Evolutionary conservation across 2,329 filamentous ascomycete species (phyloP), one percentile per base, ranked within the genome.

Genomic region (Cladobotryum mycophilum): DNA sequence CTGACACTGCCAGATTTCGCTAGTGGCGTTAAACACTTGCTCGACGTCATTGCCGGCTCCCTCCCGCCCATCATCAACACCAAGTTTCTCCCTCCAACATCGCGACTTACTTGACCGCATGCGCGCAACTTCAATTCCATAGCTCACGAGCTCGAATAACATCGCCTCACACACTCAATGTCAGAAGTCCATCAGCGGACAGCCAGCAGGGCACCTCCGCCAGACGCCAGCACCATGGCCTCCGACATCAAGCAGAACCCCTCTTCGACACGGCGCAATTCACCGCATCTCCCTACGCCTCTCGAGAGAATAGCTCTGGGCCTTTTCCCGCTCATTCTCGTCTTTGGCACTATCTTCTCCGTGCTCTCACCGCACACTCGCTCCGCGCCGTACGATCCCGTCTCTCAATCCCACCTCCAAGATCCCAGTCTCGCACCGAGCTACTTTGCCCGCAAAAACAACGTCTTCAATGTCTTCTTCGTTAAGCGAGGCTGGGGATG

Each of bases 401-500:
- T 70, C 38, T 68, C 77, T 20, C 86, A 90, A 63, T 79, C 85
- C 12, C 85, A 88, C 68, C 68, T 75, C 3, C 76, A 75, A 68
- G 70, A 73, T 66, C 63, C 66, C n/a, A 64, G 67, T 38, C 67
- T 75, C 4, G 80, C 85, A 46, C 88, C 88, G 2, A 85, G 79
- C 65, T 99, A 97, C 75, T 99, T 99, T 67, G 92, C 93, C 43
- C 86, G 86, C 60, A 99, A 99, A 71, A 79, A 83, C 67, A 99
- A 99, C 71, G 61, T 96, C 47, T 87, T 97, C 79, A 99, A 99
- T 66, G 69, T 87, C 43, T 80, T 90, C 61, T 99, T 97, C 64
- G 93, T 99, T 62, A 99, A 99, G 76, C 77, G 88, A 48, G 92
- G 92, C 54, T 99, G 93, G 93, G 80, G 85, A 45, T 99, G 93